phyloP scores from a whole-genome alignment of 225 moss, liverwort and hornwort genomes.

The Asterella californica region DNA sequence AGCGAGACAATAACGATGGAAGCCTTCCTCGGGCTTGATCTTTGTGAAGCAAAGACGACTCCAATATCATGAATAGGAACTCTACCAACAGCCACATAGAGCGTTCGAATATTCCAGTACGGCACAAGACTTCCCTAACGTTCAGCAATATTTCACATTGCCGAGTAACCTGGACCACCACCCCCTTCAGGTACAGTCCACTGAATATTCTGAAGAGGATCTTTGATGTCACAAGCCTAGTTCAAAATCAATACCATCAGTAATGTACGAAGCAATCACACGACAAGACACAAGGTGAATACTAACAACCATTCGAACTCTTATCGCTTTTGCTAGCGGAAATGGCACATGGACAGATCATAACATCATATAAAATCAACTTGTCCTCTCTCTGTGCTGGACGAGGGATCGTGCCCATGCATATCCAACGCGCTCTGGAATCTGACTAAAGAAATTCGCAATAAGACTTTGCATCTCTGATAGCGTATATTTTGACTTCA shows the following conservation, averaged over 20 bases:
- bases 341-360: too few species aligned
- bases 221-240: slow-evolving; percentile 85
- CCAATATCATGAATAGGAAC: not conserved
- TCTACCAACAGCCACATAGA: not conserved
- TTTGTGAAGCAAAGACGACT: not conserved
- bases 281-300: not conserved
- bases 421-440: too few species aligned
- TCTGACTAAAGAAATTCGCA: too few species aligned
- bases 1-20: too few species aligned
- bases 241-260: not conserved
- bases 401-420: too few species aligned
- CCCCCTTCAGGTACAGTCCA: slow-evolving; percentile 93
- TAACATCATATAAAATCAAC: too few species aligned
- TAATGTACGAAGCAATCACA: not conserved
- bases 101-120: not conserved
- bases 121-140: not conserved
- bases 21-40: not conserved
- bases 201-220: slow-evolving; percentile 76
- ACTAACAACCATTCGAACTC: too few species aligned
- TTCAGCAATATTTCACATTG: slow-evolving; percentile 41
- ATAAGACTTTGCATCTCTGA: too few species aligned
- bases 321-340: too few species aligned
- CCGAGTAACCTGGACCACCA: slow-evolving; percentile 72
- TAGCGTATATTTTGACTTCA: too few species aligned
- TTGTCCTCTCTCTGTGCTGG: too few species aligned